Conservation (phyloP, 2,329 filamentous ascomycete genomes). For the Blastomyces percursus region DNA sequence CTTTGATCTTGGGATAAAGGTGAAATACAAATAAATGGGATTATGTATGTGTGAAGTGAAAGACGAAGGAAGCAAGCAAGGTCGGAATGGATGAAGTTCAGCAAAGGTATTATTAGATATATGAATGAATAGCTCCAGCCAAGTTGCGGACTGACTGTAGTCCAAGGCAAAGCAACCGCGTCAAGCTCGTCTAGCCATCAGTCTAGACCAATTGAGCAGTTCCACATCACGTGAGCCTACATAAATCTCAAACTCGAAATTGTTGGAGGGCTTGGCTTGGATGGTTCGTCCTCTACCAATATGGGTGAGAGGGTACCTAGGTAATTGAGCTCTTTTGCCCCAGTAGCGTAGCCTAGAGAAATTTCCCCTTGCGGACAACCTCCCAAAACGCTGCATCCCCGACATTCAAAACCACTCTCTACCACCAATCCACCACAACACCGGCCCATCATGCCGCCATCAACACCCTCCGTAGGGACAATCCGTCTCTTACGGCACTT, state of each 20-base stretch:
- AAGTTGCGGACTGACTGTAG: neutral
- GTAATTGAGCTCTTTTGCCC: too few species aligned
- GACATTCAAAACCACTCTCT: slow-evolving; percentile 4
- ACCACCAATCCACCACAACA: slow-evolving; percentile 4
- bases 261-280: too few species aligned
- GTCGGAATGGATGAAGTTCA: neutral
- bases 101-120: neutral
- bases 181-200: slow-evolving; percentile 27
- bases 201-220: slow-evolving; percentile 21
- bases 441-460: slow-evolving; percentile 13
- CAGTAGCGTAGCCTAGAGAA: too few species aligned
- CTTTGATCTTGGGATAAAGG: neutral
- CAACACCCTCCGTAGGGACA: slow-evolving; percentile 26
- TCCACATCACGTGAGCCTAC: slow-evolving; percentile 18
- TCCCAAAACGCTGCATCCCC: neutral
- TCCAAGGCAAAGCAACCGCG: slow-evolving; percentile 21
- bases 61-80: neutral
- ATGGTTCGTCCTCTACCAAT: too few species aligned
- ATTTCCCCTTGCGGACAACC: neutral
- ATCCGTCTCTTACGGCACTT: slow-evolving; percentile 27
- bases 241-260: slow-evolving; percentile 8
- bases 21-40: neutral
- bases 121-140: neutral
- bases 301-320: too few species aligned
- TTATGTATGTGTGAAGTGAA: neutral